Conservation (phyloP, 768 basidiomycete genomes). For the Lactifluus subvellereus region DNA sequence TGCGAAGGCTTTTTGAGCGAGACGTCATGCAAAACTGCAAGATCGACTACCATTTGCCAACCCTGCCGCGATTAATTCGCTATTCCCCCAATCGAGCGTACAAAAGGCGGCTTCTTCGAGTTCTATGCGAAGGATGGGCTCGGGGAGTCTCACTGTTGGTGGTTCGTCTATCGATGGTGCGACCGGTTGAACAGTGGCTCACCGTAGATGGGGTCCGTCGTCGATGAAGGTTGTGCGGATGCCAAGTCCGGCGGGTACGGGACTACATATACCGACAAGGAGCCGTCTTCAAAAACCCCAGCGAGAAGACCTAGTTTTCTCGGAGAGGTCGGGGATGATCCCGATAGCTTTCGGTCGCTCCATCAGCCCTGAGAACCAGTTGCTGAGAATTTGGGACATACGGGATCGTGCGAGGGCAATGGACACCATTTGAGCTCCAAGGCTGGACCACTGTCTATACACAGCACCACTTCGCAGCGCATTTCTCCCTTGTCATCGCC, state of each 20-base stretch:
- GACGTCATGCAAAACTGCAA: background rate
- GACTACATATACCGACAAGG: slow-evolving; percentile 68
- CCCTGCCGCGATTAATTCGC: slow-evolving; percentile 74
- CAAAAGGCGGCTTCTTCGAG: slow-evolving; percentile 71
- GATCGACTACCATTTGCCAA: slow-evolving; percentile 64
- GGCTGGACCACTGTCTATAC: slow-evolving; percentile 74
- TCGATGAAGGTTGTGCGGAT: background rate
- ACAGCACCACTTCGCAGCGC: slow-evolving; percentile 80
- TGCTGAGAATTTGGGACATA: slow-evolving; percentile 27
- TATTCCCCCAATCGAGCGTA: slow-evolving; percentile 87
- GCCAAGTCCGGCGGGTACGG: slow-evolving; percentile 65
- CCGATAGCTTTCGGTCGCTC: slow-evolving; percentile 2
- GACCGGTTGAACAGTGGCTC: background rate
- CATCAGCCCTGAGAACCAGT: background rate
- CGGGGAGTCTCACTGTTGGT: slow-evolving; percentile 46
- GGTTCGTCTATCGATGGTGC: background rate
- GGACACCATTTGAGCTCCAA: slow-evolving; percentile 92
- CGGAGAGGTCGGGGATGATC: slow-evolving; percentile 24
- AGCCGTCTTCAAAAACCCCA: slow-evolving; percentile 84
- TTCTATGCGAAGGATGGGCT: slow-evolving; percentile 68
- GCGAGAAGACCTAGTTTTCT: slow-evolving; percentile 79
- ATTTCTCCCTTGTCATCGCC: slow-evolving; percentile 42
- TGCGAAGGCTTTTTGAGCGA: slow-evolving; percentile 25
- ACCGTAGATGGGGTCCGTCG: slow-evolving; percentile 18
- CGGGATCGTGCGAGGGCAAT: slow-evolving; percentile 66